Percentiles rank a stretch among this genome's conserved stretches.
Conservation (phyloP, 83 land plant genomes). For the Thuja plicata region DNA sequence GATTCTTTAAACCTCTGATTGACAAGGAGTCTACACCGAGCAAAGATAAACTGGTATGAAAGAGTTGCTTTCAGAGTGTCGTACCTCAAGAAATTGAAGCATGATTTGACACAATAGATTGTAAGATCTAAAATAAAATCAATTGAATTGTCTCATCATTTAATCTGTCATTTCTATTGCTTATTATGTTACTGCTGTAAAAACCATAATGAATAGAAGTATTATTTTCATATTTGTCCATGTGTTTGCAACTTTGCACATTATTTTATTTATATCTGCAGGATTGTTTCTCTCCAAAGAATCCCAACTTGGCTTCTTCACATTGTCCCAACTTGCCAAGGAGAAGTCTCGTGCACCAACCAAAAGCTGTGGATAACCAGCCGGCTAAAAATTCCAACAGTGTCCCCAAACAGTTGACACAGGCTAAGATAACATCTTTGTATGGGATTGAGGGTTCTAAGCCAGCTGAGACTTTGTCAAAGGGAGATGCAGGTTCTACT, state of each 20-base stretch:
- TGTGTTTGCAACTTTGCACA: neutral
- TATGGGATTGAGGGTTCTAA: slow-evolving; percentile 44
- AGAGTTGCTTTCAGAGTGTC: neutral
- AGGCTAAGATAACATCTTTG: slow-evolving; percentile 62
- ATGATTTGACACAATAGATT: neutral
- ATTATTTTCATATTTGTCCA: neutral
- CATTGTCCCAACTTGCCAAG: neutral
- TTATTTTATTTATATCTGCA: slow-evolving; percentile 9
- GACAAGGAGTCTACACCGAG: neutral
- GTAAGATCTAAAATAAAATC: neutral
- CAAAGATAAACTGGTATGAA: neutral
- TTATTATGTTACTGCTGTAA: neutral
- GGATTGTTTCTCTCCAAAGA: neutral
- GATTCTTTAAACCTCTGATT: slow-evolving; percentile 36
- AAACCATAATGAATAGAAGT: neutral
- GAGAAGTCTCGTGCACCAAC: slow-evolving; percentile 11
- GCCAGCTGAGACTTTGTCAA: slow-evolving; percentile 22
- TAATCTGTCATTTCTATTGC: neutral
- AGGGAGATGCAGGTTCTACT: slow-evolving; percentile 14
- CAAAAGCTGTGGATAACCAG: slow-evolving; percentile 19
- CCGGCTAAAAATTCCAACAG: slow-evolving; percentile 23
- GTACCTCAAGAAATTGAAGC: neutral
- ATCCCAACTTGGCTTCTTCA: neutral
- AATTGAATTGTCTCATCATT: neutral
- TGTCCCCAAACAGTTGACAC: slow-evolving; percentile 38